Conservation (phyloP, 441 rosid genomes). For the Brassica hybrid region DNA sequence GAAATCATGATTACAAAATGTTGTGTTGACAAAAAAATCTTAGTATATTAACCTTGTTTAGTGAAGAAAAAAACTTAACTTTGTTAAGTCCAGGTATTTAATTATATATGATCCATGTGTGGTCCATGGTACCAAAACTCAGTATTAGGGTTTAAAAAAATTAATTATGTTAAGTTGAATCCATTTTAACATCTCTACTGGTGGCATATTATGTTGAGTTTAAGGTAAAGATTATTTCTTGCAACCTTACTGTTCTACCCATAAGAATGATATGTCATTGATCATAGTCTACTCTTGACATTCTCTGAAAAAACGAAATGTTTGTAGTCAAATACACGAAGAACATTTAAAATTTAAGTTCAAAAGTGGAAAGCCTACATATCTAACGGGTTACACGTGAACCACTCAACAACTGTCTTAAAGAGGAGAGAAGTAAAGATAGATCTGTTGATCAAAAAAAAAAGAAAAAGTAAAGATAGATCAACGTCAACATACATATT, state of each 20-base stretch:
- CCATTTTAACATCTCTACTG: neutral
- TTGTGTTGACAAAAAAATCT: neutral
- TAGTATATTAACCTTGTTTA: neutral
- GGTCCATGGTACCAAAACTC: neutral
- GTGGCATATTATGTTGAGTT: neutral
- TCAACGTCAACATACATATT: constrained; percentile 31
- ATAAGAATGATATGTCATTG: neutral
- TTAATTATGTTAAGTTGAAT: neutral
- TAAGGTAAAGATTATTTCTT: neutral
- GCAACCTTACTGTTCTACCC: too few species aligned
- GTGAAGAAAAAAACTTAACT: too few species aligned
- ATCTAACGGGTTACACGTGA: constrained; percentile 11
- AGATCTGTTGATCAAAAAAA: neutral
- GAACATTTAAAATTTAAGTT: neutral
- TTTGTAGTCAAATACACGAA: neutral
- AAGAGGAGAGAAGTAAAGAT: neutral
- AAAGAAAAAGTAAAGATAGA: constrained; percentile 4
- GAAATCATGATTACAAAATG: neutral
- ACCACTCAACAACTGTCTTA: constrained; percentile 13
- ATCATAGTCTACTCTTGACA: neutral
- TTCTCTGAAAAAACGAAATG: neutral
- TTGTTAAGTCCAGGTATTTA: neutral
- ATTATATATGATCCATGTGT: neutral
- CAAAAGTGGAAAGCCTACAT: constrained; percentile 1
- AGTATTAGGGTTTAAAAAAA: neutral